Conservation (phyloP, 257 asterid species). For the Eucommia ulmoides region DNA sequence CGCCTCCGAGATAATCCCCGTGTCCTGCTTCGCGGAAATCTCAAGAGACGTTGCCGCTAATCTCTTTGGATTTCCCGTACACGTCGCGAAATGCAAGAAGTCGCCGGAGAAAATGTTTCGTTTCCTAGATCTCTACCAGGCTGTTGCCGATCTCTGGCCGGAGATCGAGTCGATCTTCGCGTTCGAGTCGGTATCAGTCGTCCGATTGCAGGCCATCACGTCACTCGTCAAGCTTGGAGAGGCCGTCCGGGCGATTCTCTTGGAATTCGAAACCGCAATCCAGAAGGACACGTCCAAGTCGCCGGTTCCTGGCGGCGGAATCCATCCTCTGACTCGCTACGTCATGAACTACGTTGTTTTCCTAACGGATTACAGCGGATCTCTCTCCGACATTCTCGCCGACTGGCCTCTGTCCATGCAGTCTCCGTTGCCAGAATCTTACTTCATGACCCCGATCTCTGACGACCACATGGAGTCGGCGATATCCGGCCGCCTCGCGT, state of each 20-base stretch:
- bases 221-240: conserved; percentile 60
- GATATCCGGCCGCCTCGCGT: conserved; percentile 40
- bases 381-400: conserved; percentile 44
- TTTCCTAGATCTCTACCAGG: conserved; percentile 55
- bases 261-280: conserved; percentile 69
- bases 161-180: conserved; percentile 50
- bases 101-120: conserved; percentile 81
- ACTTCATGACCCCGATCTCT: conserved; percentile 30
- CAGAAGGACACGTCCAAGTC: conserved; percentile 56
- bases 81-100: conserved; percentile 41
- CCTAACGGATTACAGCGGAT: conserved; percentile 61
- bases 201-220: conserved; percentile 38
- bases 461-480: conserved; percentile 29
- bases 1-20: conserved; percentile 40
- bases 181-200: conserved; percentile 34
- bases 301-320: conserved; percentile 40
- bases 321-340: conserved; percentile 84
- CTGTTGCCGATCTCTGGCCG: conserved; percentile 53
- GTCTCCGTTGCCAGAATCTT: conserved; percentile 51
- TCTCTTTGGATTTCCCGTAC: conserved; percentile 40
- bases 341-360: conserved; percentile 76
- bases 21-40: conserved; percentile 54
- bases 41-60: conserved; percentile 37
- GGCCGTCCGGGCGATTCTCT: conserved; percentile 43
- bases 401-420: conserved; percentile 32